Percentiles rank a stretch among this genome's conserved stretches.
phyloP scores from a whole-genome alignment of 495 filamentous ascomycete species.

The Hyaloscypha bicolor region DNA sequence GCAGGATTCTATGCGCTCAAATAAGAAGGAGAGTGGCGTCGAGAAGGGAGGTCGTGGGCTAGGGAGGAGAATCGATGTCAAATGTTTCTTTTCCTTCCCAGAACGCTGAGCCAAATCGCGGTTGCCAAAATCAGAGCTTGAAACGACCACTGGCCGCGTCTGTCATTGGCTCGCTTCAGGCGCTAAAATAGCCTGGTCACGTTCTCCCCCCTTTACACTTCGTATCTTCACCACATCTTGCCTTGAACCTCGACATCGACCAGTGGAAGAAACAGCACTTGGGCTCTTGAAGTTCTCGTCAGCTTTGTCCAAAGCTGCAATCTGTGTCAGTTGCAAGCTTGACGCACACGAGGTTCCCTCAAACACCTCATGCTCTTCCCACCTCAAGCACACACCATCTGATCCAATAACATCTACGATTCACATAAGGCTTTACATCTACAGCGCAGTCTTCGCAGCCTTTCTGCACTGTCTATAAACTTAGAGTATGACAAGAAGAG shows the following conservation, averaged over 20 bases:
- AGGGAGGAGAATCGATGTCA: conserved; percentile 24
- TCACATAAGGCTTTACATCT: no score
- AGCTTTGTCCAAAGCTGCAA: no score
- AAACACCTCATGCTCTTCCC: no score
- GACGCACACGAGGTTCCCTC: no score
- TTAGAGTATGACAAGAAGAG: no score
- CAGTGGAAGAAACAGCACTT: no score
- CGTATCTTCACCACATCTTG: not conserved
- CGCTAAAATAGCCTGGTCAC: conserved; percentile 1
- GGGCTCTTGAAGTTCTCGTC: no score
- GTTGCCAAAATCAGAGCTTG: conserved; percentile 27
- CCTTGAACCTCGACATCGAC: not conserved
- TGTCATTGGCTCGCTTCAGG: conserved; percentile 24
- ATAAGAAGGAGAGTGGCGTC: conserved; percentile 12
- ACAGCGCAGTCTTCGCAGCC: no score
- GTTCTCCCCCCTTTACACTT: not conserved
- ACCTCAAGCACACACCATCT: no score
- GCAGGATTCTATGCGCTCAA: conserved; percentile 24
- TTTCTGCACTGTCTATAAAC: no score
- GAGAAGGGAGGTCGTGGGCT: conserved; percentile 9
- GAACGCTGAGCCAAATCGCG: conserved; percentile 32
- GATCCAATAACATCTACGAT: no score
- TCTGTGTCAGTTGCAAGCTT: no score
- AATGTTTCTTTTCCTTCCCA: conserved; percentile 28
- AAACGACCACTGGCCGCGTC: conserved; percentile 16